Evolutionary conservation across 2,329 filamentous ascomycete genomes (phyloP).

Genomic region (Aspergillus pseudotamarii): DNA sequence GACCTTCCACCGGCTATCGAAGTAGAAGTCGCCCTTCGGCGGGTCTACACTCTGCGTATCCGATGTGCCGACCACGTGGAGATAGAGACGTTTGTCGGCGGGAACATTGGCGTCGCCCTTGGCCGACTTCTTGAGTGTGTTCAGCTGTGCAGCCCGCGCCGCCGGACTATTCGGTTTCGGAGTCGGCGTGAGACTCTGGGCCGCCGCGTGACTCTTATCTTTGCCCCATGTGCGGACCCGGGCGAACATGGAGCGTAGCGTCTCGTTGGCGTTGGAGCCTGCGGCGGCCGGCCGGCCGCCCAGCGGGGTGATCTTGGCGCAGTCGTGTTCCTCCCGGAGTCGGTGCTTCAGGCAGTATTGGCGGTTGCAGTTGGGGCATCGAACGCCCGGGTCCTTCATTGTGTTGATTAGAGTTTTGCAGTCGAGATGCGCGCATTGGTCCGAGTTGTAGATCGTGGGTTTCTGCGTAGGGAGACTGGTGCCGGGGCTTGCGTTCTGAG

Average conservation of each 20-base stretch:
- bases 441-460: constrained; percentile 59
- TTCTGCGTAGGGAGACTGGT: constrained; percentile 43
- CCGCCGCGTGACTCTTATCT: constrained; percentile 69
- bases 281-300: constrained; percentile 44
- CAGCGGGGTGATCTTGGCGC: constrained; percentile 69
- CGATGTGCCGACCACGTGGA: constrained; percentile 87
- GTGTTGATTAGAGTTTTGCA: constrained; percentile 59
- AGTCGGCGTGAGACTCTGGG: constrained; percentile 64
- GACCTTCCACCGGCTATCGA: constrained; percentile 83
- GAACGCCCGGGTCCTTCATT: constrained; percentile 52
- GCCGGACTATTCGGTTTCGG: constrained; percentile 57
- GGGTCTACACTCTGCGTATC: constrained; percentile 82
- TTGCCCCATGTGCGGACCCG: constrained; percentile 79
- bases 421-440: constrained; percentile 50
- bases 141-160: constrained; percentile 69
- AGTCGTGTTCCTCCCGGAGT: constrained; percentile 74
- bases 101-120: constrained; percentile 87
- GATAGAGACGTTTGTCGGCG: constrained; percentile 81
- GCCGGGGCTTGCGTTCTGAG: constrained; percentile 26
- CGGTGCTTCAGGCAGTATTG: constrained; percentile 57
- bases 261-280: constrained; percentile 56
- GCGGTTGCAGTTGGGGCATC: constrained; percentile 52
- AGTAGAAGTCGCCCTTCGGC: constrained; percentile 80
- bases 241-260: constrained; percentile 73
- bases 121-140: constrained; percentile 79